phyloP scores from a whole-genome alignment of 139 green algal genomes.

The Yamagishiella unicocca region DNA sequence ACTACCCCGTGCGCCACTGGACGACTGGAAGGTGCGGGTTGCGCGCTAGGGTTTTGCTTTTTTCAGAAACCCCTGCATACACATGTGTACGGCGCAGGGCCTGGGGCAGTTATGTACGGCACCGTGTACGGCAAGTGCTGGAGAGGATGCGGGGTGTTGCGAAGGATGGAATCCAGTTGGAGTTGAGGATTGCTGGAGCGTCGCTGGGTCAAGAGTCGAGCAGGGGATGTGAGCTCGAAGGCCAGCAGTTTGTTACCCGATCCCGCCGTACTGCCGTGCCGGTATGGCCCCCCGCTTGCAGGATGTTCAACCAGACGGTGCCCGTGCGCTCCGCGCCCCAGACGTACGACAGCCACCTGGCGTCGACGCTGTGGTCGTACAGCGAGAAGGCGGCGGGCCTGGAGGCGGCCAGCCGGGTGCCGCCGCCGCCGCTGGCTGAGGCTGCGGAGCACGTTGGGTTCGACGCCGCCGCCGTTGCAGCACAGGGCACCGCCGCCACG shows the following conservation, averaged over 20 bases:
- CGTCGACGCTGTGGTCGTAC: constrained; percentile 32
- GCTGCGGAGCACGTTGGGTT: constrained; percentile 8
- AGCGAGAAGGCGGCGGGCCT: constrained; percentile 6
- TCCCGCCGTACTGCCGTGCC: no score
- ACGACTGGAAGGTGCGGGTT: constrained; percentile 40
- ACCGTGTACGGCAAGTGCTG: no score
- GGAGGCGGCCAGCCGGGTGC: neutral
- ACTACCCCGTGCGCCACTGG: constrained; percentile 42
- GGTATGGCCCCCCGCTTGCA: neutral
- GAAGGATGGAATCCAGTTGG: no score
- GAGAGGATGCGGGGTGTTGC: no score
- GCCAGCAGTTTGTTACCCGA: no score
- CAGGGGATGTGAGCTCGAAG: no score
- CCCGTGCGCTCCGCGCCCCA: constrained; percentile 25
- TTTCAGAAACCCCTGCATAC: no score
- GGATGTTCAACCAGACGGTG: constrained; percentile 24
- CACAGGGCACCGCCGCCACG: neutral
- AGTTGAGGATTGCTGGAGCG: no score
- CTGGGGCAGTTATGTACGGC: no score
- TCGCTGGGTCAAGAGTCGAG: no score
- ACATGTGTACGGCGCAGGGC: no score
- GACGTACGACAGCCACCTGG: constrained; percentile 37
- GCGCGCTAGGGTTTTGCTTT: no score
- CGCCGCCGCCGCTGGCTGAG: constrained; percentile 18
- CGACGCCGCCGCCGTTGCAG: neutral